Percentiles rank a stretch among this genome's conserved stretches.
These are phyloP conservation scores for Yarrowia phangngaensis DNA, from an alignment of 805 yeast genomes.

Conservation along the genomic window DNA sequence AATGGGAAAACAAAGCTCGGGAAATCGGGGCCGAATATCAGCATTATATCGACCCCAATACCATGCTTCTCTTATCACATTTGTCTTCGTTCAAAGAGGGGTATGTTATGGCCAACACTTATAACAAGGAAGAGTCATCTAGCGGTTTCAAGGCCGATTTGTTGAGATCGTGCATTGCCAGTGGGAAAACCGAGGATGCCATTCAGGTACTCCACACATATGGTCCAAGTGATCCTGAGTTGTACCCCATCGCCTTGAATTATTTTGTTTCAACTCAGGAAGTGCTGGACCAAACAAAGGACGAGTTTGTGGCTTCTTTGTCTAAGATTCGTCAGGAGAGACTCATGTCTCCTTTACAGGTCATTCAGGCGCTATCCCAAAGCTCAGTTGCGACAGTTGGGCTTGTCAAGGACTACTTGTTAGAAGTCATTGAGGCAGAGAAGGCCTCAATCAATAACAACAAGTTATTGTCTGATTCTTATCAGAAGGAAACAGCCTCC, in stretches of 20 bases:
- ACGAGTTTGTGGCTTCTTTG: slow-evolving; percentile 50
- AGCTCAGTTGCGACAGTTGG: slow-evolving; percentile 68
- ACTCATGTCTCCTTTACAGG: slow-evolving; percentile 67
- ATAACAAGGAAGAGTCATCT: slow-evolving; percentile 30
- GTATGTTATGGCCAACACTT: slow-evolving; percentile 34
- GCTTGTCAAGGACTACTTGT: slow-evolving; percentile 61
- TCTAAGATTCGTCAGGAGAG: slow-evolving; percentile 50
- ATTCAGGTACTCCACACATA: slow-evolving; percentile 54
- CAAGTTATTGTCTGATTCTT: slow-evolving; percentile 59
- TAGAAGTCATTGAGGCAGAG: slow-evolving; percentile 57
- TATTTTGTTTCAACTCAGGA: slow-evolving; percentile 56
- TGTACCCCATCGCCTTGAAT: slow-evolving; percentile 62
- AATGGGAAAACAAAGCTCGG: slow-evolving; percentile 68
- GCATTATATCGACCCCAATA: slow-evolving; percentile 51
- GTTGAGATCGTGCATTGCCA: slow-evolving; percentile 60
- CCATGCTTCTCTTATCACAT: slow-evolving; percentile 55
- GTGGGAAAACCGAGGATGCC: slow-evolving; percentile 56
- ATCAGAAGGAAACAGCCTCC: slow-evolving; percentile 60
- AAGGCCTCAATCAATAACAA: slow-evolving; percentile 66
- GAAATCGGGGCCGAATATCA: slow-evolving; percentile 48
- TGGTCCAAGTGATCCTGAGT: slow-evolving; percentile 59
- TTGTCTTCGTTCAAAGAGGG: slow-evolving; percentile 42
- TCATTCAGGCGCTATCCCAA: slow-evolving; percentile 62
- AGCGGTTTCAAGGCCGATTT: slow-evolving; percentile 54
- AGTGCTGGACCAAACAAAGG: slow-evolving; percentile 51